Conservation (phyloP, 2,329 filamentous ascomycete species). For the Proliferodiscus dingleyae region DNA sequence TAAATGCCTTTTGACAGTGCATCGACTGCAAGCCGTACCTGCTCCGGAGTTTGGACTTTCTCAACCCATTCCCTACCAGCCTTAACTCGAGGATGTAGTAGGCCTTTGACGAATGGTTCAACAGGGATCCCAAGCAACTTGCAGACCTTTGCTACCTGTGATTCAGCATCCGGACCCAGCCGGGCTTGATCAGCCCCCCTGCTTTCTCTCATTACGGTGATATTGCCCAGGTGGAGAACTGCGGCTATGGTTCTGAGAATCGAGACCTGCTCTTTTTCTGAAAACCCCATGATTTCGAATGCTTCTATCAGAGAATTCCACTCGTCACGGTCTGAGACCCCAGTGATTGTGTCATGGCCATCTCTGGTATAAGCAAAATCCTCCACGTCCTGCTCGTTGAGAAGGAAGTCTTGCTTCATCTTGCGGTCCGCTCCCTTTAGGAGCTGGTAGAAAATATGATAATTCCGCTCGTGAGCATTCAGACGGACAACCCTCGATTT, state of each 20-base stretch:
- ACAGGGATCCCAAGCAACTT: conserved; percentile 76
- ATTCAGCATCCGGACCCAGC: conserved; percentile 67
- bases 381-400: conserved; percentile 70
- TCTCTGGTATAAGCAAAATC: conserved; percentile 90
- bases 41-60: conserved; percentile 95
- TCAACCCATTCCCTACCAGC: conserved; percentile 97
- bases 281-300: conserved; percentile 91
- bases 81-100: conserved; percentile 90
- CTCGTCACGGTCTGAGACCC: conserved; percentile 84
- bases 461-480: conserved; percentile 85
- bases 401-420: conserved; percentile 70
- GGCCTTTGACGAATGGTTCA: conserved; percentile 80
- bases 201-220: conserved; percentile 85
- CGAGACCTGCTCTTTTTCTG: conserved; percentile 73
- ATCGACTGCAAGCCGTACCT: conserved; percentile 84
- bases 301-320: conserved; percentile 89
- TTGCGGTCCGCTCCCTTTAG: conserved; percentile 73
- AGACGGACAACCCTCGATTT: conserved; percentile 95
- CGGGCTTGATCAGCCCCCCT: conserved; percentile 86
- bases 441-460: conserved; percentile 96
- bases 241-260: conserved; percentile 86
- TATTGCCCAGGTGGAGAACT: conserved; percentile 89
- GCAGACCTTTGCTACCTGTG: conserved; percentile 74
- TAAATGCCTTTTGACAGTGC: conserved; percentile 96
- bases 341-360: conserved; percentile 86